Evolutionary conservation across 805 yeast species (phyloP).

Genomic region (Saccharomycopsis selenospora): DNA sequence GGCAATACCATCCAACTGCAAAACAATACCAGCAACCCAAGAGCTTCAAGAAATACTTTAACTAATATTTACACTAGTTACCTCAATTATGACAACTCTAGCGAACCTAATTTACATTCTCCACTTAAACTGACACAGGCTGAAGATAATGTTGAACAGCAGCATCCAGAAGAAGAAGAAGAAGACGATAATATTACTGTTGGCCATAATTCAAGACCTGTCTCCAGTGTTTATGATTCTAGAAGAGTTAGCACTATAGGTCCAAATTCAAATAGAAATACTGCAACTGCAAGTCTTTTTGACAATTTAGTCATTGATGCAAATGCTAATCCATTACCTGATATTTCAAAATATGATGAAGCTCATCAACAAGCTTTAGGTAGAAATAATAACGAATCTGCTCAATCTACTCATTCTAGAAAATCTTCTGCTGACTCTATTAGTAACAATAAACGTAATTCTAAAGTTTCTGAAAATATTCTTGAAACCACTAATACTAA

Average conservation of each 20-base stretch:
- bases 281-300: constrained; percentile 15
- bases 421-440: neutral
- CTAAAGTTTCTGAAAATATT: constrained; percentile 10
- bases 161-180: too few species aligned
- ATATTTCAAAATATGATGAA: constrained; percentile 6
- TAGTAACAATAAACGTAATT: constrained; percentile 3
- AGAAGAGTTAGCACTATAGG: constrained; percentile 12
- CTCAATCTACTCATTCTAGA: constrained; percentile 7
- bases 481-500: neutral
- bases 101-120: neutral
- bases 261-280: constrained; percentile 12
- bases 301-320: constrained; percentile 3
- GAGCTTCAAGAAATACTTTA: constrained; percentile 11
- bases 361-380: constrained; percentile 7
- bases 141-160: neutral
- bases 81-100: constrained; percentile 5
- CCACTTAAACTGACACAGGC: too few species aligned
- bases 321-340: constrained; percentile 16
- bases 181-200: neutral
- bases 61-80: constrained; percentile 11
- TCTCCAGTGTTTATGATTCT: constrained; percentile 13
- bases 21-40: constrained; percentile 7
- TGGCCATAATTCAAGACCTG: neutral
- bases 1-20: neutral
- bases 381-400: neutral